These are phyloP conservation scores for Sonneratia caseolaris DNA, from an alignment of 345 rosid genomes.

Conservation along the genomic window DNA sequence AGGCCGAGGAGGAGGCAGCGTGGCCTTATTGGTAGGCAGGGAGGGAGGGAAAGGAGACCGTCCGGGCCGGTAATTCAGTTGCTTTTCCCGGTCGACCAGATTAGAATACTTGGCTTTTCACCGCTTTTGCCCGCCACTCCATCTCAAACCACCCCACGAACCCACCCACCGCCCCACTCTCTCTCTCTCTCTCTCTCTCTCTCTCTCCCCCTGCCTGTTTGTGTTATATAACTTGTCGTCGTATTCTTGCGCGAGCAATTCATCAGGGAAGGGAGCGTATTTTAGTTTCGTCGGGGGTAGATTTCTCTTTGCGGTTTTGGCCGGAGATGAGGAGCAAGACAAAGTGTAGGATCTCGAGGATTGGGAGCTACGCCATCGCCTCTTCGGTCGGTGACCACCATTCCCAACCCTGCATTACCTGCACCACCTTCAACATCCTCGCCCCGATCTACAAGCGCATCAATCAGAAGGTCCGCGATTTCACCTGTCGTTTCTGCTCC, in stretches of 20 bases:
- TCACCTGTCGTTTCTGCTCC: no score
- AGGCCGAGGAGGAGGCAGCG: background rate
- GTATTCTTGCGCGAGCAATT: background rate
- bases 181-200: conserved; percentile 13
- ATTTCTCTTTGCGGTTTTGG: conserved; percentile 6
- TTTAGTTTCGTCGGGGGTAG: background rate
- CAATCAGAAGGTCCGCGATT: conserved; percentile 29
- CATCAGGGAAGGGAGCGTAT: background rate
- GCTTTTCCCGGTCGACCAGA: background rate
- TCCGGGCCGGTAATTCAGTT: conserved; percentile 6
- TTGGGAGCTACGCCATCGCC: conserved; percentile 83
- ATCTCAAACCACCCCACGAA: no score
- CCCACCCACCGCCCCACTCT: background rate
- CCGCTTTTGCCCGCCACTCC: background rate
- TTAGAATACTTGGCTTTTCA: background rate
- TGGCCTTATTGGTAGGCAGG: background rate
- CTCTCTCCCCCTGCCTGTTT: conserved; percentile 17
- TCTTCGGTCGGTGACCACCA: conserved; percentile 60
- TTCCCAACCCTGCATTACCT: conserved; percentile 67
- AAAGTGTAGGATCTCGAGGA: conserved; percentile 56
- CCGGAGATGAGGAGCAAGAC: conserved; percentile 20
- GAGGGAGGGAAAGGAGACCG: background rate
- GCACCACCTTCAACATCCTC: conserved; percentile 79
- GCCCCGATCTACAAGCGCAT: conserved; percentile 89
- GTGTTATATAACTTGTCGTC: conserved; percentile 19